Percentiles rank a stretch among this genome's conserved stretches.
Conservation (phyloP, 192 early-diverging fungal genomes). For the Dissophora ornata region DNA sequence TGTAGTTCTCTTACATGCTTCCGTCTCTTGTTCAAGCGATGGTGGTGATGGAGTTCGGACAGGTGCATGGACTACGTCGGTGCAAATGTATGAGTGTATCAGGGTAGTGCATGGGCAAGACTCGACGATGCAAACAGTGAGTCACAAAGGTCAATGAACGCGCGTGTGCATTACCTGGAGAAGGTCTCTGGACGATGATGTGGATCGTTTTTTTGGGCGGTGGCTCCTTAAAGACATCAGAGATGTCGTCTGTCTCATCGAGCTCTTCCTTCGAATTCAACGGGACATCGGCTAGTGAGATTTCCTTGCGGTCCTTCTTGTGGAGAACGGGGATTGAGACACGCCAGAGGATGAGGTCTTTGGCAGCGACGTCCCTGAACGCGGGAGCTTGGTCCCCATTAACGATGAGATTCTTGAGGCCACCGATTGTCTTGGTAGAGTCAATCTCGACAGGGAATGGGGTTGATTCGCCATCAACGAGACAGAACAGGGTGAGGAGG, state of each 20-base stretch:
- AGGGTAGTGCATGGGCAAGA: not conserved
- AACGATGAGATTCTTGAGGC: not conserved
- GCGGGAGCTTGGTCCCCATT: not conserved
- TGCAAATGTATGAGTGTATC: not conserved
- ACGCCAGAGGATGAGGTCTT: not conserved
- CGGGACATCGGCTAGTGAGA: not conserved
- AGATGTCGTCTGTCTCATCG: not conserved
- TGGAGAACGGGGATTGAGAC: conserved; percentile 1
- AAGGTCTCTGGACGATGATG: not conserved
- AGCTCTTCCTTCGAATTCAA: too few species aligned
- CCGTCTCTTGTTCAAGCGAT: too few species aligned
- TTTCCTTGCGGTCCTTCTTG: conserved; percentile 3
- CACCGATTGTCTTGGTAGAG: too few species aligned
- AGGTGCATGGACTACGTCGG: not conserved
- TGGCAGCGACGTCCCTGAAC: not conserved
- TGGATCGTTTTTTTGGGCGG: not conserved
- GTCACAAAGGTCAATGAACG: not conserved
- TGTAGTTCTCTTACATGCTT: too few species aligned
- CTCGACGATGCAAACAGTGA: not conserved
- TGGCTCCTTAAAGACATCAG: not conserved
- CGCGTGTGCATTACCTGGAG: not conserved
- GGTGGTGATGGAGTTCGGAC: too few species aligned
- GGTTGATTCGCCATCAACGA: not conserved
- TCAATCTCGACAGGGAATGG: too few species aligned
- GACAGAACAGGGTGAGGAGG: conserved; percentile 2